Percentiles rank a stretch among this genome's conserved stretches.
phyloP scores from a whole-genome alignment of 78 protist genomes.

The Diacronema lutheri region DNA sequence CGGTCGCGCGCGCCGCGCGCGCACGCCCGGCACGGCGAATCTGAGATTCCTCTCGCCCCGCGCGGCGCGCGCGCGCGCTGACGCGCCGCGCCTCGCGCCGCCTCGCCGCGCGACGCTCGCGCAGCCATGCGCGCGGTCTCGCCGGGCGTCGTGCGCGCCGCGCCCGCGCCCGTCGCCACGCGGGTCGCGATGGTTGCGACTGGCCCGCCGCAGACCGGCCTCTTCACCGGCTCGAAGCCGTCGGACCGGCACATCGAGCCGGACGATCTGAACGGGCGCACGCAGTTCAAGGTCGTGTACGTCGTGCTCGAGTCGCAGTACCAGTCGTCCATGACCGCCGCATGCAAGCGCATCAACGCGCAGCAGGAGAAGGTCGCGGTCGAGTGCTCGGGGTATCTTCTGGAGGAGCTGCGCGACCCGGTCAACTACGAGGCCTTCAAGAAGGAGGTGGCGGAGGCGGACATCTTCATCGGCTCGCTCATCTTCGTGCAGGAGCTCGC shows the following conservation, averaged over 20 bases:
- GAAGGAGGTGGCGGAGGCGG: slow-evolving; percentile 33
- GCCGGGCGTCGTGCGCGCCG: neutral
- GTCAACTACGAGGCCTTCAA: slow-evolving; percentile 41
- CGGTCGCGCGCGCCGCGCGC: too few relatives aligned
- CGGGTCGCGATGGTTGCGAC: neutral
- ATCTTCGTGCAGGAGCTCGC: slow-evolving; percentile 54
- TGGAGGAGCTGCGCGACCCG: slow-evolving; percentile 52
- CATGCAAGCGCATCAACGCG: slow-evolving; percentile 12
- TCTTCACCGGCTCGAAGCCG: slow-evolving; percentile 17
- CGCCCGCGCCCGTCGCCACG: neutral
- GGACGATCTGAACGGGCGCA: neutral
- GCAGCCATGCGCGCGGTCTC: neutral
- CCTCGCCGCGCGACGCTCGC: neutral
- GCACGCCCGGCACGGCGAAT: slow-evolving; percentile 24
- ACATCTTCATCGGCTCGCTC: slow-evolving; percentile 54
- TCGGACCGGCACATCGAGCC: slow-evolving; percentile 29
- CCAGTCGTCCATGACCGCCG: slow-evolving; percentile 35
- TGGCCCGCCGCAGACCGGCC: neutral
- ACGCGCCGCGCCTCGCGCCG: neutral
- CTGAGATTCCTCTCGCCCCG: slow-evolving; percentile 32
- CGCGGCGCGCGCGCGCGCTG: neutral
- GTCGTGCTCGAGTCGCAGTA: slow-evolving; percentile 53
- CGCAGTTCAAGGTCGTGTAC: slow-evolving; percentile 42
- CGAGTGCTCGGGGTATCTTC: slow-evolving; percentile 39
- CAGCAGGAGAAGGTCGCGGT: slow-evolving; percentile 32